Conservation (phyloP, 2,329 filamentous ascomycete species). For the Paecilomyces niveus region DNA sequence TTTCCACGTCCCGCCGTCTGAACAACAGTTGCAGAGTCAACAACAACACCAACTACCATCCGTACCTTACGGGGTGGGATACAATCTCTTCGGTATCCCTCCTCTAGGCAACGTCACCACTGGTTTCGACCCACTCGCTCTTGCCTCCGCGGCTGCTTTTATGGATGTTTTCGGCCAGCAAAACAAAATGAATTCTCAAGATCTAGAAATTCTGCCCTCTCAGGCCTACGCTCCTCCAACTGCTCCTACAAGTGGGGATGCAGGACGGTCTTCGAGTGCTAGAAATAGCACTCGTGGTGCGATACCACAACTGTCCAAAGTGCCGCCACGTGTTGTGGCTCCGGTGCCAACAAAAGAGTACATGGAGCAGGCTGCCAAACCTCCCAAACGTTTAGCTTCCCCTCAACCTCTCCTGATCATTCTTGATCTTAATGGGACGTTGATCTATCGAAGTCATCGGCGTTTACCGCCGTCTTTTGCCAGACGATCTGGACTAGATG, state of each 20-base stretch:
- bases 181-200: neutral
- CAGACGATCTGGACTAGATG: constrained; percentile 58
- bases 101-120: neutral
- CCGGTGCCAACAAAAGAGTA: constrained; percentile 58
- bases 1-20: neutral
- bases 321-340: constrained; percentile 30
- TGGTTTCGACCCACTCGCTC: neutral
- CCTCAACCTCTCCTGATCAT: constrained; percentile 69
- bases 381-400: constrained; percentile 34
- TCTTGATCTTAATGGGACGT: constrained; percentile 87
- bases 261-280: neutral
- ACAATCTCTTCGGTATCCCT: neutral
- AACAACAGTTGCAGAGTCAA: neutral
- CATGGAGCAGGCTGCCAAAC: constrained; percentile 45
- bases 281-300: neutral
- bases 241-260: neutral
- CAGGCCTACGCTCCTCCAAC: neutral
- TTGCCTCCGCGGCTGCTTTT: neutral
- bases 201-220: neutral
- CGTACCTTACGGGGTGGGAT: neutral
- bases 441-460: constrained; percentile 63
- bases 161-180: neutral
- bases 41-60: neutral
- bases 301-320: constrained; percentile 1
- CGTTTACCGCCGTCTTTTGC: constrained; percentile 49